A percentile compares a stretch with the other conserved stretches of the same genome.
These are phyloP conservation scores for Echium plantagineum DNA, from an alignment of 257 asterid species.

Conservation along the genomic window DNA sequence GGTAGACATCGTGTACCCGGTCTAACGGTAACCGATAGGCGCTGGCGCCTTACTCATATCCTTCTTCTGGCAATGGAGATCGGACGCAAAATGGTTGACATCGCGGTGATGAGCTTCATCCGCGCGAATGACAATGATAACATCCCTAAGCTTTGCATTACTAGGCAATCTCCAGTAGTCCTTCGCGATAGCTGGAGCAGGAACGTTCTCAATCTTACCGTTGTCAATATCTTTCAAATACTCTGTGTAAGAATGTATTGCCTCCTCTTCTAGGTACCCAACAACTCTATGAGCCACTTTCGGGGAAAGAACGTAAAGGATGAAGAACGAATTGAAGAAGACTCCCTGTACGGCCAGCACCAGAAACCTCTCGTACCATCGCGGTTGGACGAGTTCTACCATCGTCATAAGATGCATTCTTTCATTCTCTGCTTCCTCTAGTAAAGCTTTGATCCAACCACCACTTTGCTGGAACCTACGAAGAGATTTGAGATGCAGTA, in stretches of 20 bases:
- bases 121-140: slow-evolving; percentile 49
- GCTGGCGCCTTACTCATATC: too few species aligned
- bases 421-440: slow-evolving; percentile 66
- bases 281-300: slow-evolving; percentile 45
- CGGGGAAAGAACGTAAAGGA: slow-evolving; percentile 43
- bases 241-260: slow-evolving; percentile 60
- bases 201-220: slow-evolving; percentile 34
- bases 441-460: slow-evolving; percentile 65
- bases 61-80: too few species aligned
- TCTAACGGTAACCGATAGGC: too few species aligned
- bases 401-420: slow-evolving; percentile 72
- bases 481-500: slow-evolving; percentile 47
- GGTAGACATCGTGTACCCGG: too few species aligned
- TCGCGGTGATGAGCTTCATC: slow-evolving; percentile 80
- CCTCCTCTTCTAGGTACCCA: slow-evolving; percentile 64
- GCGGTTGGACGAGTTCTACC: slow-evolving; percentile 42
- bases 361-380: slow-evolving; percentile 46
- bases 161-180: slow-evolving; percentile 54
- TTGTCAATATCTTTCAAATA: slow-evolving; percentile 42
- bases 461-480: slow-evolving; percentile 65
- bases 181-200: slow-evolving; percentile 63
- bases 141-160: slow-evolving; percentile 41
- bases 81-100: slow-evolving; percentile 61
- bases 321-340: slow-evolving; percentile 48
- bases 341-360: slow-evolving; percentile 51